Evolutionary conservation across 192 early-diverging fungal species (phyloP).

Genomic region (Backusella morwellensis): DNA sequence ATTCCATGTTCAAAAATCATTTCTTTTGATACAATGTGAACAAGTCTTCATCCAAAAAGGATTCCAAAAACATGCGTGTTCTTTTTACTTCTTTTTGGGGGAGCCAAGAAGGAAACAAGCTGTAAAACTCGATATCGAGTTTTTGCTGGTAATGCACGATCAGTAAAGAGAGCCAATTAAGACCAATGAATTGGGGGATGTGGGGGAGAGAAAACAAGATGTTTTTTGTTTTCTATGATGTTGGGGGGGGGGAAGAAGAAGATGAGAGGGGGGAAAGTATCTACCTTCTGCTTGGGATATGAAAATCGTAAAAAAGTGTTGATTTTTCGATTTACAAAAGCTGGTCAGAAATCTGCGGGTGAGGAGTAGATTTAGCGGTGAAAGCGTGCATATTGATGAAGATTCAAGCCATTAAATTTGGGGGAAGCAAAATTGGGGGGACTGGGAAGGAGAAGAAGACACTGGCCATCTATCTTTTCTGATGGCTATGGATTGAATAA

Average conservation of each 20-base stretch:
- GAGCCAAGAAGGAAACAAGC: not conserved
- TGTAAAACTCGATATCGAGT: not conserved
- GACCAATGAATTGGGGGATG: not conserved
- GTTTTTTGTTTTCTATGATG: not conserved
- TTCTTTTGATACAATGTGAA: not conserved
- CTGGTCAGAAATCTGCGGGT: not conserved
- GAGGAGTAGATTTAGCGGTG: not conserved
- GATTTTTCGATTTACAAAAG: not conserved
- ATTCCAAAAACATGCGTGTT: not conserved
- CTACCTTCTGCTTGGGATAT: not conserved
- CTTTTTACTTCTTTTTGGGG: not conserved
- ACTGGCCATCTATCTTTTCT: not conserved
- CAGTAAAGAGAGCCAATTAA: not conserved
- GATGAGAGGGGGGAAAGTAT: not conserved
- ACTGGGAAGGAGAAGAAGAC: not conserved
- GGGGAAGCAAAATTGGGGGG: not conserved
- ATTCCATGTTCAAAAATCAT: not conserved
- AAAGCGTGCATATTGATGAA: not conserved
- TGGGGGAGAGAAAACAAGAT: not conserved
- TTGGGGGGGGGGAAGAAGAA: not conserved
- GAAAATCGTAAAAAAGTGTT: not conserved
- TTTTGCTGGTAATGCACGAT: not conserved
- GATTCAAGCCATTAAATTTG: not conserved
- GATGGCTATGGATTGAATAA: not conserved
- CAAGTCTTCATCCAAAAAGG: not conserved